Evolutionary conservation across 495 filamentous ascomycete species (phyloP).

Genomic region (Penicillium pancosmium): DNA sequence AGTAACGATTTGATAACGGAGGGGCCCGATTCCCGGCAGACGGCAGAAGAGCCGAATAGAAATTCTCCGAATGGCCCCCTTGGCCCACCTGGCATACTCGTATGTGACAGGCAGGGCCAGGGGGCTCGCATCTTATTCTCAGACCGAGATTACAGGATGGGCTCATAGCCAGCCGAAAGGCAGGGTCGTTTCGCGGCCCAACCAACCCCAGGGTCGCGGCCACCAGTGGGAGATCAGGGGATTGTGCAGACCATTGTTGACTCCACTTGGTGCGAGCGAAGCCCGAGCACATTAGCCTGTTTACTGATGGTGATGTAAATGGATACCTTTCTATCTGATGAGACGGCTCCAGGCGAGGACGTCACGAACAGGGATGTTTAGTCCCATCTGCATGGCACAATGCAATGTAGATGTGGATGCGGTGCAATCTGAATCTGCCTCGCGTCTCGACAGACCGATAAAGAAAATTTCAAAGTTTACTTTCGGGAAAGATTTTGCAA

Average conservation of each 20-base stretch:
- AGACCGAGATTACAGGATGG: slow-evolving; percentile 19
- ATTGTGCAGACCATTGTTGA: neutral
- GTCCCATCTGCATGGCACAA: neutral
- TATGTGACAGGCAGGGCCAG: neutral
- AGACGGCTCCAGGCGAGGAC: neutral
- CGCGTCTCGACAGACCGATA: too few relatives aligned
- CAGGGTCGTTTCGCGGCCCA: neutral
- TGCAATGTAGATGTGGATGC: too few relatives aligned
- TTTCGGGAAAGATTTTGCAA: neutral
- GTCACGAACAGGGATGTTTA: neutral
- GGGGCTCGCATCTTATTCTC: slow-evolving; percentile 2
- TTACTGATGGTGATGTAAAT: neutral
- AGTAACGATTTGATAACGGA: slow-evolving; percentile 1
- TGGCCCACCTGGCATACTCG: neutral
- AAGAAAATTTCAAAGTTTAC: neutral
- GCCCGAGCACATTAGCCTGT: neutral
- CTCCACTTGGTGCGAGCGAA: neutral
- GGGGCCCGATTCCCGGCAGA: neutral
- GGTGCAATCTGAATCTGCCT: too few relatives aligned
- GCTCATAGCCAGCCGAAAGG: neutral
- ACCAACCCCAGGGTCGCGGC: neutral
- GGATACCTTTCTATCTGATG: neutral
- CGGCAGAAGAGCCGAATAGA: slow-evolving; percentile 1
- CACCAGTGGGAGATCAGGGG: neutral
- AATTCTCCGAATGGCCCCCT: slow-evolving; percentile 5